Evolutionary conservation across 257 asterid genomes (phyloP).

Genomic region (Jacaranda copaia): DNA sequence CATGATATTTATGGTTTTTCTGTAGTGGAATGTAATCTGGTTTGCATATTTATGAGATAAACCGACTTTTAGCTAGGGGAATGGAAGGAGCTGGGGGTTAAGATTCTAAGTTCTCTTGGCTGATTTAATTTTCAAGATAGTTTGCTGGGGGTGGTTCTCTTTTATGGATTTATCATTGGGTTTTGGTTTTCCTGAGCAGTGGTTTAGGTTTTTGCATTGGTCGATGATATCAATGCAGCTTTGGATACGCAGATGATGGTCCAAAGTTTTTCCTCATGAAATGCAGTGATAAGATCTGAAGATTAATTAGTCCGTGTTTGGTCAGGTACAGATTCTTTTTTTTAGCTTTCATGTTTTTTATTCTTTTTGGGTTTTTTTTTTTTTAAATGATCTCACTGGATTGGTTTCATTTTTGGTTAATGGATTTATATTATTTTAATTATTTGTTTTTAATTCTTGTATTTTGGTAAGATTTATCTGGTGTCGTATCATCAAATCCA

Average conservation of each 20-base stretch:
- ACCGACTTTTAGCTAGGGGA: slow-evolving; percentile 8
- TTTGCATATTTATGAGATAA: neutral
- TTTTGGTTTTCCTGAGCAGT: slow-evolving; percentile 27
- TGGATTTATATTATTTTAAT: slow-evolving; percentile 29
- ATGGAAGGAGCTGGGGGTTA: neutral
- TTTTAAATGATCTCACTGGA: neutral
- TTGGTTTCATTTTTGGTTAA: slow-evolving; percentile 21
- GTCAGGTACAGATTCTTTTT: slow-evolving; percentile 42
- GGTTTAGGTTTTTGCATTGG: slow-evolving; percentile 40
- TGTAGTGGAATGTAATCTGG: slow-evolving; percentile 28
- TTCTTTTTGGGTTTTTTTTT: slow-evolving; percentile 26
- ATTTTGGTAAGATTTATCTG: slow-evolving; percentile 2
- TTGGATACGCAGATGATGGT: slow-evolving; percentile 40
- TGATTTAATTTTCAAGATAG: neutral
- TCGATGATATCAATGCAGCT: slow-evolving; percentile 62
- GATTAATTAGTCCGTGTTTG: slow-evolving; percentile 41
- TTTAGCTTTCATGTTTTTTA: slow-evolving; percentile 1
- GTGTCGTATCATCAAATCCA: slow-evolving; percentile 6
- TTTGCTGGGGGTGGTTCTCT: neutral
- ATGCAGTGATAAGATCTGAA: slow-evolving; percentile 70
- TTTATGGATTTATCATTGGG: slow-evolving; percentile 28
- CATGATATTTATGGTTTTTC: neutral
- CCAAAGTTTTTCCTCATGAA: slow-evolving; percentile 47
- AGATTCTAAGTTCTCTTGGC: slow-evolving; percentile 16
- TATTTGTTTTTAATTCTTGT: slow-evolving; percentile 4